Evolutionary conservation across 1,139 yeast species (phyloP), one percentile per base, ranked within the genome.

Genomic region (Protomyces pachydermus): DNA sequence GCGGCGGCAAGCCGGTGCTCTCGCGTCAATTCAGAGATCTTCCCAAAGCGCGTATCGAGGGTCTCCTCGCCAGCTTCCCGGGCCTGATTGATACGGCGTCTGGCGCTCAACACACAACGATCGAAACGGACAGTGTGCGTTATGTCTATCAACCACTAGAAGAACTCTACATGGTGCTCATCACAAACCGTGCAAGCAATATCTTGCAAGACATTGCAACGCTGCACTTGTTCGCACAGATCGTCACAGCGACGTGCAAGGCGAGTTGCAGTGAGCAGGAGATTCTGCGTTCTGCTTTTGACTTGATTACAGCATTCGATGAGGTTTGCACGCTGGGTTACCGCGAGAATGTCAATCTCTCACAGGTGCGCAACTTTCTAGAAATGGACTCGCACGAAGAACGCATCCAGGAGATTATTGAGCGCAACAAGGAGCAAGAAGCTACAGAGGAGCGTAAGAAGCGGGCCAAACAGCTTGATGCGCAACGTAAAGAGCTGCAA

Each of bases 341-440:
- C 78, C 85, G 90, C 71, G 99, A 95, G 75, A 88, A 90, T 75
- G 79, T 93, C 70, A 84, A 95, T 0, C 75, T 88, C 70, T 77
- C 85, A 65, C 98, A 93, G 78, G 90, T 95, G 69, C 85, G 84
- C 75, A 88, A 95, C 16, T 93, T 89, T 77, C 80, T 95, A 77
- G 95, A 91, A 74, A 93, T 95, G 98, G 98, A 95, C 77, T 88
- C 96, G 50, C 98, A 93, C 74, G 98, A 95, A 77, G 99, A 95
- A 77, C 91, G 90, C 80, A 91, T 95, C 72, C 98, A 93, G 79
- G 98, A 95, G 75, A 91, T 93, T 74, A 93, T 95, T 72, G 98
- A 93, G 76, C 85, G 65, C 67, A 93, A 93, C 78, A 95, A 93
- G 78, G 98, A 93, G 78, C 80, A 90, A 73, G 98, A 93, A 77